Evolutionary conservation across 331 rosid genomes (phyloP), one percentile per base, ranked within the genome.

Genomic region (Quercus lobata): DNA sequence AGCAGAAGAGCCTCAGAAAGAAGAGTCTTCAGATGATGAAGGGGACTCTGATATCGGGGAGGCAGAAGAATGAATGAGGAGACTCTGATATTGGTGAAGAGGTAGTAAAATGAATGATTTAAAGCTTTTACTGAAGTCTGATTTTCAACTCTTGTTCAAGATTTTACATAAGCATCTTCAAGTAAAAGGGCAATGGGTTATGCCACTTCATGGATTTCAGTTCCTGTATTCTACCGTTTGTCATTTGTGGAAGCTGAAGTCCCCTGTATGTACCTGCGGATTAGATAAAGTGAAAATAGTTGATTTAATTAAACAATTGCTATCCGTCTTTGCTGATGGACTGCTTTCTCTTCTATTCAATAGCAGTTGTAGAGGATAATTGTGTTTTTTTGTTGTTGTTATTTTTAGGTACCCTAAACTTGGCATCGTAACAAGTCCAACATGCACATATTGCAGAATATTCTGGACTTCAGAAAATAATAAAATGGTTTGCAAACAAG

Each of bases 11-110:
- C 88, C 83, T 30, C 82, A 69, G 75, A 88, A 87, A 65, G 90
- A 88, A 74, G 96, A 78, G 68, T 81, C 97, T 24, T 91, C 96
- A 3, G 89, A 83, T 1, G 88, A 88, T 54, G 96, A 79, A 10
- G 81, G 73, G 41, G 92, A 89, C 69, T 84, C 96, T 10, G 91
- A 85, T 35, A 71, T 90, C 16, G 89, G 75, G 74, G 87, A 80
- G 62, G 86, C 82, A 19, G 79, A 88, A 57, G 79, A 55, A 70
- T 82, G 78, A 83, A 65, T 54, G 78, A 80, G 81, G 75, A 34
- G 92, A 89, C 69, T 84, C 94, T 10, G 91, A 85, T 30, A 71
- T 90, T n/a, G 89, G 86, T 14, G 16, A 11, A 14, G 54, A 49
- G 54, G 54, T 14, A 12, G 54, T 14, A 49, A 12, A 49, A 49